Percentiles rank a stretch among this genome's conserved stretches.
Evolutionary conservation across 441 rosid genomes (phyloP).

Genomic region (Mallotus repandus): DNA sequence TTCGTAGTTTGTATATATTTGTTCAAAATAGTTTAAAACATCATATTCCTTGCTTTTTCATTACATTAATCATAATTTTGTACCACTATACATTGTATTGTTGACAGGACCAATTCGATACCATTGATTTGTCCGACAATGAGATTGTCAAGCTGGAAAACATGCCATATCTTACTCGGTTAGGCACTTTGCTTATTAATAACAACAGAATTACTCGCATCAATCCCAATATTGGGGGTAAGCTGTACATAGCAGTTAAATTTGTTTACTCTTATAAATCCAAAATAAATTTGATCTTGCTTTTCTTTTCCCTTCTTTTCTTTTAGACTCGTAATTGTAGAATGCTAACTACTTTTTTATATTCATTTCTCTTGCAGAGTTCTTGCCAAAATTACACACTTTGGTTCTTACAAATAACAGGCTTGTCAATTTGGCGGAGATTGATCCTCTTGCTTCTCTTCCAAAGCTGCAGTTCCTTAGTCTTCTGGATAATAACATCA

Average conservation of each 20-base stretch:
- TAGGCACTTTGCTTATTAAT: slow-evolving; percentile 84
- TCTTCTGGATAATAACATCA: slow-evolving; percentile 85
- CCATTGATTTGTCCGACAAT: slow-evolving; percentile 92
- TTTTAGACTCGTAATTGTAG: not conserved
- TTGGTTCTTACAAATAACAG: slow-evolving; percentile 90
- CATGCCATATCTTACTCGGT: slow-evolving; percentile 78
- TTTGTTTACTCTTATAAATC: not conserved
- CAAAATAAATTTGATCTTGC: not conserved
- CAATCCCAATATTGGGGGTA: slow-evolving; percentile 87
- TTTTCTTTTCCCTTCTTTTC: not conserved
- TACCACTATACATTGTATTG: not conserved
- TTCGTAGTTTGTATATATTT: not conserved
- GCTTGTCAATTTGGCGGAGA: slow-evolving; percentile 95
- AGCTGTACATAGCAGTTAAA: slow-evolving; percentile 8
- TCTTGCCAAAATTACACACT: slow-evolving; percentile 82
- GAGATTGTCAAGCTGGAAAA: slow-evolving; percentile 99
- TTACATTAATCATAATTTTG: too few species aligned
- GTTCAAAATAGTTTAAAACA: not conserved
- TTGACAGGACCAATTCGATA: slow-evolving; percentile 96
- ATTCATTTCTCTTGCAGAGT: slow-evolving; percentile 51
- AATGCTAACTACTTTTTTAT: not conserved
- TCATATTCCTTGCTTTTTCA: not conserved
- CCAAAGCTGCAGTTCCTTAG: slow-evolving; percentile 86
- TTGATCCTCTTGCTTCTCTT: slow-evolving; percentile 89
- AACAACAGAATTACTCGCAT: slow-evolving; percentile 93